Evolutionary conservation across 805 yeast species (phyloP).

Genomic region (Metschnikowia kunwiensis): DNA sequence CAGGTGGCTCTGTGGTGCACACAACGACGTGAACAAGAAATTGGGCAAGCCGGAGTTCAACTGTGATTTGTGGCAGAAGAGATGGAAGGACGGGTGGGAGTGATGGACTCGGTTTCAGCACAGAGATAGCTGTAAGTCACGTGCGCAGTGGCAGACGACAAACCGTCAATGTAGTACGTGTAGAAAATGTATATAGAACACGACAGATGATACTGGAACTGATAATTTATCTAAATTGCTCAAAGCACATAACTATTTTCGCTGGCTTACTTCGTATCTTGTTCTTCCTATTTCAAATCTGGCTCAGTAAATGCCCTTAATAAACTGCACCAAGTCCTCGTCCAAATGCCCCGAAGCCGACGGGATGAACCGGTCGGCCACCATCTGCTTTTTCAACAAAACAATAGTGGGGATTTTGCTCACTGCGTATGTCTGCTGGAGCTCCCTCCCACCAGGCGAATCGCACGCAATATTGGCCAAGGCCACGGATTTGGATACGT

Average conservation of each 20-base stretch:
- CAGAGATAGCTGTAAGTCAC: too few species aligned
- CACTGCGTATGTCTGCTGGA: slow-evolving; percentile 55
- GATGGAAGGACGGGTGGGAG: slow-evolving; percentile 97
- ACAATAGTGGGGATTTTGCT: slow-evolving; percentile 63
- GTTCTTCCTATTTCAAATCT: too few species aligned
- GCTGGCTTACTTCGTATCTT: too few species aligned
- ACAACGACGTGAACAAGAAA: slow-evolving; percentile 85
- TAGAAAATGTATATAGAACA: not conserved
- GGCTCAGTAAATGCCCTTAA: slow-evolving; percentile 23
- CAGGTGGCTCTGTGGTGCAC: slow-evolving; percentile 91
- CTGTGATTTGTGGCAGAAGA: slow-evolving; percentile 83
- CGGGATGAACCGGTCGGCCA: slow-evolving; percentile 33
- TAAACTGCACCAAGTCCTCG: slow-evolving; percentile 34
- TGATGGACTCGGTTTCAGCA: slow-evolving; percentile 27
- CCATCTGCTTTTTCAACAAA: slow-evolving; percentile 62
- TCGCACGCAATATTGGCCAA: slow-evolving; percentile 74
- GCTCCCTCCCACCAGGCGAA: slow-evolving; percentile 56
- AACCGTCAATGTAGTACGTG: too few species aligned
- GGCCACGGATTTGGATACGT: slow-evolving; percentile 44
- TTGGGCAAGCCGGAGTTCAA: slow-evolving; percentile 84
- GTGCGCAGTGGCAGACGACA: too few species aligned
- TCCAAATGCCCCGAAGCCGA: slow-evolving; percentile 19
- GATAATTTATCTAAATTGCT: too few species aligned
- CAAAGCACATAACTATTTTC: too few species aligned
- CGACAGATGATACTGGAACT: not conserved